These are phyloP conservation scores for Baorangia bicolor DNA, from an alignment of 768 basidiomycete species.

Conservation along the genomic window DNA sequence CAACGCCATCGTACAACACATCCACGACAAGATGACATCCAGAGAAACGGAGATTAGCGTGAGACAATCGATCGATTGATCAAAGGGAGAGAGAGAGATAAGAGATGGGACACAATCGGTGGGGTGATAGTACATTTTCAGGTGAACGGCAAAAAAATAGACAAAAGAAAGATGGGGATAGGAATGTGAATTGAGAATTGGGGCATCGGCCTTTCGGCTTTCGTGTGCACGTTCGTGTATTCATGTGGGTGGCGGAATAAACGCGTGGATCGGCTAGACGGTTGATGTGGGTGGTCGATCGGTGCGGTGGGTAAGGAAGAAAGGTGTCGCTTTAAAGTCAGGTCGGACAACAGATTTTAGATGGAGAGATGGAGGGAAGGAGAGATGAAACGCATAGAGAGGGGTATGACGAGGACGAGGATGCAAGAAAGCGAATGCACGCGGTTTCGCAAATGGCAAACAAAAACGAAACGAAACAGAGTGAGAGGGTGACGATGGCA, in stretches of 20 bases:
- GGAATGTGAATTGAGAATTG: neutral
- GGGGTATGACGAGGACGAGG: too few species aligned
- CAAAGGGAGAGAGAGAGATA: neutral
- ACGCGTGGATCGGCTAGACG: neutral
- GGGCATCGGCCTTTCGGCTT: neutral
- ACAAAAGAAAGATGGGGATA: neutral
- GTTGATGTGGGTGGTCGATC: neutral
- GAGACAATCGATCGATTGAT: neutral
- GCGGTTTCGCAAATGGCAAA: too few species aligned
- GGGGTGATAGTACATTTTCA: conserved; percentile 9
- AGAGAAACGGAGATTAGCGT: neutral
- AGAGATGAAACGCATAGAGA: neutral
- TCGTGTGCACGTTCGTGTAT: neutral
- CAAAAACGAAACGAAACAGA: neutral
- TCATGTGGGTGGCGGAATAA: neutral
- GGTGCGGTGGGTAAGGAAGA: neutral
- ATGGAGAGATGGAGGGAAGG: neutral
- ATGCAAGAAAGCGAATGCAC: neutral
- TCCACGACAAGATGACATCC: neutral
- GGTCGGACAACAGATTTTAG: neutral
- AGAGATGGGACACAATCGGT: neutral
- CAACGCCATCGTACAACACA: conserved; percentile 5
- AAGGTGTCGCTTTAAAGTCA: conserved; percentile 1
- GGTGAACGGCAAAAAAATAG: neutral
- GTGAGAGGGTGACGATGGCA: neutral